Conservation (phyloP, 345 rosid species). For the Pistacia atlantica region DNA sequence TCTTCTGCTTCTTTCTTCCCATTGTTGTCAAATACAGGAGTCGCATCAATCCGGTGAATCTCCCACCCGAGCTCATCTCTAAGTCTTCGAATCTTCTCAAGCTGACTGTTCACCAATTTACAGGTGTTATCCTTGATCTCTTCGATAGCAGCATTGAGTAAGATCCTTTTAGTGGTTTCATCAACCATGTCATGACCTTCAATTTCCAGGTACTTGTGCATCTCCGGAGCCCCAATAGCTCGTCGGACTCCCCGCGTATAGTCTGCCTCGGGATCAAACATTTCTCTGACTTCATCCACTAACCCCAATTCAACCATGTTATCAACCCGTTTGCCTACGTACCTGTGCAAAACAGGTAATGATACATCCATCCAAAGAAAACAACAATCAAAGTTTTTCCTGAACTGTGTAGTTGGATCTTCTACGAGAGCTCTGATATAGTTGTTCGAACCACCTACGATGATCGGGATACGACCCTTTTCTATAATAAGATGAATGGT, state of each 20-base stretch:
- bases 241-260: slow-evolving; percentile 29
- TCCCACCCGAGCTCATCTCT: slow-evolving; percentile 37
- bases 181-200: slow-evolving; percentile 20
- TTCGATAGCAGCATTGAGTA: slow-evolving; percentile 22
- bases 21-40: slow-evolving; percentile 16
- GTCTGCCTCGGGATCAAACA: slow-evolving; percentile 29
- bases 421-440: slow-evolving; percentile 40
- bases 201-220: slow-evolving; percentile 26
- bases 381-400: slow-evolving; percentile 33
- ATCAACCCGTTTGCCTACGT: slow-evolving; percentile 35
- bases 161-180: slow-evolving; percentile 19
- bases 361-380: slow-evolving; percentile 52
- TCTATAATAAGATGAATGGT: slow-evolving; percentile 26
- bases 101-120: slow-evolving; percentile 32
- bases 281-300: slow-evolving; percentile 31
- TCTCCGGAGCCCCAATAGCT: slow-evolving; percentile 54
- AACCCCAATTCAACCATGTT: slow-evolving; percentile 47
- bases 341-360: slow-evolving; percentile 28
- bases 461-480: slow-evolving; percentile 32
- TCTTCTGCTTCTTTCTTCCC: background rate
- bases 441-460: slow-evolving; percentile 51
- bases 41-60: slow-evolving; percentile 46
- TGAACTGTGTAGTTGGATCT: slow-evolving; percentile 16
- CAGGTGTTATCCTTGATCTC: slow-evolving; percentile 44
- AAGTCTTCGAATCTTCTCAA: slow-evolving; percentile 36